Percentiles rank a stretch among this genome's conserved stretches.
phyloP scores from a whole-genome alignment of 352 stramenopile species.

The Phytophthora boehmeriae region DNA sequence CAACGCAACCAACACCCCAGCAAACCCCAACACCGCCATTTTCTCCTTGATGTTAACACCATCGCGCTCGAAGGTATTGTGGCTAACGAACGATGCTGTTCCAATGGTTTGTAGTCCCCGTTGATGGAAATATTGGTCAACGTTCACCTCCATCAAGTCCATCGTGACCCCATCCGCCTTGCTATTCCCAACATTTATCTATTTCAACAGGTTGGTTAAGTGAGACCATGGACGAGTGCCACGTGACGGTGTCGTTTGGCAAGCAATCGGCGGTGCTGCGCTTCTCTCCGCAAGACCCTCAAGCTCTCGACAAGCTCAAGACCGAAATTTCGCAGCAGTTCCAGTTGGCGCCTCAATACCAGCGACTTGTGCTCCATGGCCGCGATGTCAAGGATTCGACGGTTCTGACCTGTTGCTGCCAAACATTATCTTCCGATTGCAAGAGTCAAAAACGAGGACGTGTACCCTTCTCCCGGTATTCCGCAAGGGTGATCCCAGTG shows the following conservation, averaged over 20 bases:
- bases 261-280: slow-evolving; percentile 42
- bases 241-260: slow-evolving; percentile 56
- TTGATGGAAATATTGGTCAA: too few species aligned
- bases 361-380: slow-evolving; percentile 64
- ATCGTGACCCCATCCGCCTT: too few species aligned
- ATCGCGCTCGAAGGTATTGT: too few species aligned
- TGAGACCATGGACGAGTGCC: slow-evolving; percentile 18
- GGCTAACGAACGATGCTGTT: too few species aligned
- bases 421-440: slow-evolving; percentile 58
- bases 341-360: slow-evolving; percentile 44
- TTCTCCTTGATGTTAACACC: too few species aligned
- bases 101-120: too few species aligned
- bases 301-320: slow-evolving; percentile 41
- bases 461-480: slow-evolving; percentile 79
- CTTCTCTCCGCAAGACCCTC: slow-evolving; percentile 23
- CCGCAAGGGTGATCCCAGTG: slow-evolving; percentile 64
- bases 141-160: too few species aligned
- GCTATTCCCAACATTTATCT: too few species aligned
- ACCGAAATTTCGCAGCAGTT: slow-evolving; percentile 33
- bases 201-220: too few species aligned
- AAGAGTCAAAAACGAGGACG: slow-evolving; percentile 42
- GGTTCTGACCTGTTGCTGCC: slow-evolving; percentile 43
- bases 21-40: too few species aligned
- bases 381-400: slow-evolving; percentile 39
- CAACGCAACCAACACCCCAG: slow-evolving; percentile 9